Percentiles rank a stretch among this genome's conserved stretches.
These are phyloP conservation scores for Sphenostylis stenocarpa DNA, from an alignment of 306 rosid genomes.

Conservation along the genomic window DNA sequence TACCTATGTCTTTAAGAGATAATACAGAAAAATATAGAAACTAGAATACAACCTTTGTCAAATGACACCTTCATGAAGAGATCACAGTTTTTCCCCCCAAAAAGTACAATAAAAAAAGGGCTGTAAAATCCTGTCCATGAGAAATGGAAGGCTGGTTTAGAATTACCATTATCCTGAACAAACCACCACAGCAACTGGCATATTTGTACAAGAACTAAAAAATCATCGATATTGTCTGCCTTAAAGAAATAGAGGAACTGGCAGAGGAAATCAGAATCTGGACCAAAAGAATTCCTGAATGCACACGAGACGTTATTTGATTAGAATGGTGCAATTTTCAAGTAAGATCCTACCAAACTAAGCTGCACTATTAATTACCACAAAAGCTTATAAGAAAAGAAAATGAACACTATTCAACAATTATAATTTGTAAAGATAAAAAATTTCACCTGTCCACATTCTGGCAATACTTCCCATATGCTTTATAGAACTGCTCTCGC, in stretches of 20 bases:
- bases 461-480: constrained; percentile 60
- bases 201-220: constrained; percentile 58
- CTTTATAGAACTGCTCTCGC: constrained; percentile 56
- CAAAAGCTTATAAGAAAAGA: neutral
- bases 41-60: neutral
- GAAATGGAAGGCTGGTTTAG: neutral
- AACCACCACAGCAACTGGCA: constrained; percentile 60
- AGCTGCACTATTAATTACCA: neutral
- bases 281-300: constrained; percentile 73
- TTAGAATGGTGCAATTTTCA: constrained; percentile 17
- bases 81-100: neutral
- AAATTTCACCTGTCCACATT: constrained; percentile 66
- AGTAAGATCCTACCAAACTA: constrained; percentile 8
- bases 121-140: neutral
- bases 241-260: constrained; percentile 78
- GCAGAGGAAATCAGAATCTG: constrained; percentile 71
- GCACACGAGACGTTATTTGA: constrained; percentile 25
- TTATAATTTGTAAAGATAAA: neutral
- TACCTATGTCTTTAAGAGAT: neutral
- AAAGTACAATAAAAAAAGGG: neutral
- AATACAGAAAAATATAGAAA: neutral
- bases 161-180: constrained; percentile 60
- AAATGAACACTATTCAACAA: neutral
- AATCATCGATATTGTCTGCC: constrained; percentile 51
- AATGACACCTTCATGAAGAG: neutral